Percentiles rank a stretch among this genome's conserved stretches.
Evolutionary conservation across 2,329 filamentous ascomycete genomes (phyloP).

Genomic region (Calonectria pteridis): DNA sequence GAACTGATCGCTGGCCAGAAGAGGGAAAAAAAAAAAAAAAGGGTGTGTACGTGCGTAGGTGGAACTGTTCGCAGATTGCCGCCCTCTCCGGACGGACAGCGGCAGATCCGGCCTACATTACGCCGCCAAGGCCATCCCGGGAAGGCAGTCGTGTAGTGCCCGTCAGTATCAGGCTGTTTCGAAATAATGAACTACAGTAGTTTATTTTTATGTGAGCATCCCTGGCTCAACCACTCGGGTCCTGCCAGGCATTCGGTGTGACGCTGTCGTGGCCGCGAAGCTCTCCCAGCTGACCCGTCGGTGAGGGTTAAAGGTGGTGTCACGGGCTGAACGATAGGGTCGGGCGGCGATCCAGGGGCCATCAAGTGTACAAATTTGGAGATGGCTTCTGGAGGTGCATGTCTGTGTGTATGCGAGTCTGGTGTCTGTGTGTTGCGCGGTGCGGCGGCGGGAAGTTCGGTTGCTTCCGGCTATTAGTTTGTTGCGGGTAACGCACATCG

Average conservation of each 20-base stretch:
- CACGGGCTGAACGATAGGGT: constrained; percentile 3
- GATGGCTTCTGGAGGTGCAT: neutral
- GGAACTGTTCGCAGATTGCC: constrained; percentile 6
- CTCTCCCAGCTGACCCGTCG: neutral
- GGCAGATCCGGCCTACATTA: constrained; percentile 1
- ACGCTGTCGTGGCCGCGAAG: neutral
- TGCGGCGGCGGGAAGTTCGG: neutral
- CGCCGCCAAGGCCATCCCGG: neutral
- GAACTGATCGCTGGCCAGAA: neutral
- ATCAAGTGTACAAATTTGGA: neutral
- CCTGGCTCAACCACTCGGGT: neutral
- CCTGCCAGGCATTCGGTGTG: constrained; percentile 1
- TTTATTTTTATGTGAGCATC: neutral
- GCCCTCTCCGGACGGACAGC: neutral
- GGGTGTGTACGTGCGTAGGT: neutral
- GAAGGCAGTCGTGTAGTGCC: neutral
- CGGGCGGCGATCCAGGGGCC: constrained; percentile 4
- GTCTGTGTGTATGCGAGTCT: neutral
- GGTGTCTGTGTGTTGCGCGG: neutral
- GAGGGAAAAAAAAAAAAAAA: too few relatives aligned
- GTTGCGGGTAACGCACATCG: neutral
- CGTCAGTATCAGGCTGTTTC: neutral
- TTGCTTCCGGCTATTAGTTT: neutral
- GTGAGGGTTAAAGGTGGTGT: constrained; percentile 2
- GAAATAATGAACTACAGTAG: neutral